Evolutionary conservation across 176 grass and related monocot species (phyloP), one percentile per base, ranked within the genome.

Genomic region (Phyllostachys edulis): DNA sequence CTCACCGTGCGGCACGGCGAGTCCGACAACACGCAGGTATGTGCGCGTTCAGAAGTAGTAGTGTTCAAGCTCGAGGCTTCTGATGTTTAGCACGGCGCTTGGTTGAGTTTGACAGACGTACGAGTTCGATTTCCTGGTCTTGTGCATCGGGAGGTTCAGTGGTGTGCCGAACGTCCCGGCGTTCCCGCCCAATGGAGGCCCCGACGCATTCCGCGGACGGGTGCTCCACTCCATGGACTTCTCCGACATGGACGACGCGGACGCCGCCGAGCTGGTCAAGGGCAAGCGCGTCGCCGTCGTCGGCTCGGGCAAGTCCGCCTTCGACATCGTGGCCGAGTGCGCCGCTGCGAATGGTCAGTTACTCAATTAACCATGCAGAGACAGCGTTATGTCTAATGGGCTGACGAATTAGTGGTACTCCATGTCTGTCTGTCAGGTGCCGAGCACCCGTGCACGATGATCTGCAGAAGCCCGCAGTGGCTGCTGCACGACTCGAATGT

Each of bases 71-170:
- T 55, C 6, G 52, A 55, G 8, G 52, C 52, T 55, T 21, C 51
- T 8, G 51, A 20, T 2, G 18, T 20, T 18, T 7, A 20, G 52
- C 52, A 4, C 52, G 52, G 17, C 51, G 51, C 20, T 20, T 20
- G 17, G 20, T 20, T 7, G 17, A 18, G 18, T 55, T 20, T 7
- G 52, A 7, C 52, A 55, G 52, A 20, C 52, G 52, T 55, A 89
- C 84, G 81, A 34, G 67, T 90, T 92, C 59, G 94, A 97, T 18
- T 94, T 97, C 80, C 50, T 97, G 69, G 86, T 94, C 45, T 86
- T 97, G 2, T 94, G 92, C 86, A 45, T 97, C 47, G 94, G 94
- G 44, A 82, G 90, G 32, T 97, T 94, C 88, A 94, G 95, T 57
- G 90, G 92, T 65, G 67, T 80, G 27, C 92, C 90, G 1, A 94